Conservation (phyloP, 768 basidiomycete genomes). For the Crucibulum laeve region DNA sequence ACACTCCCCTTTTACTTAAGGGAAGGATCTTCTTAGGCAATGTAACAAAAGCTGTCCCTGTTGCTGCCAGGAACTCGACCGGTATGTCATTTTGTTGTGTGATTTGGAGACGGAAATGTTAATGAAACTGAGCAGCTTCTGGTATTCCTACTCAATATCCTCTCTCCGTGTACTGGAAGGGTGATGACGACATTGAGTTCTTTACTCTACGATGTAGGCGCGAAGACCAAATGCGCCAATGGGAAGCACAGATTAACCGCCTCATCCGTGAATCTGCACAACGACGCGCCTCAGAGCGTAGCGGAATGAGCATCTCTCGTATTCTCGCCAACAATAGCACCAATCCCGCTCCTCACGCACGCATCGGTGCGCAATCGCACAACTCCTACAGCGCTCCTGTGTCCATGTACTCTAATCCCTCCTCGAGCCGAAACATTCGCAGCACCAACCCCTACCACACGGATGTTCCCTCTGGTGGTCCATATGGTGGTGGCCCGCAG, state of each 20-base stretch:
- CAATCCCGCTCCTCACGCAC: slow-evolving; percentile 32
- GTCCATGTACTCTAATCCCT: slow-evolving; percentile 27
- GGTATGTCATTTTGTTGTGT: slow-evolving; percentile 38
- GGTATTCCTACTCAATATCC: slow-evolving; percentile 60
- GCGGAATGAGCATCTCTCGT: slow-evolving; percentile 37
- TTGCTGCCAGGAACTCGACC: slow-evolving; percentile 49
- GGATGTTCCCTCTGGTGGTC: slow-evolving; percentile 10
- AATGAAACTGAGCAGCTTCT: slow-evolving; percentile 29
- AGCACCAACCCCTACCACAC: neutral
- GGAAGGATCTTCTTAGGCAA: slow-evolving; percentile 97
- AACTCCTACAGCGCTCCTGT: slow-evolving; percentile 21
- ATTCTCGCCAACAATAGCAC: slow-evolving; percentile 48
- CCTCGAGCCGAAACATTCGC: slow-evolving; percentile 8
- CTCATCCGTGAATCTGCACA: slow-evolving; percentile 77
- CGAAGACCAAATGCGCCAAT: slow-evolving; percentile 89
- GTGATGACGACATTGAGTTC: slow-evolving; percentile 88
- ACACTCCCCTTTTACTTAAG: slow-evolving; percentile 82
- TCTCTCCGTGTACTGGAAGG: slow-evolving; percentile 91
- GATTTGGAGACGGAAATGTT: slow-evolving; percentile 3
- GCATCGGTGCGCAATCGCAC: slow-evolving; percentile 29
- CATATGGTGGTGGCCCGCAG: slow-evolving; percentile 38
- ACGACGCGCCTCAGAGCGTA: slow-evolving; percentile 63
- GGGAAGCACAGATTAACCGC: slow-evolving; percentile 87
- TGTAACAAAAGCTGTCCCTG: slow-evolving; percentile 76
- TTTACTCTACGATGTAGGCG: slow-evolving; percentile 92